These are phyloP conservation scores for Talaromyces trachyspermus DNA, from an alignment of 495 filamentous ascomycete genomes.

Conservation along the genomic window DNA sequence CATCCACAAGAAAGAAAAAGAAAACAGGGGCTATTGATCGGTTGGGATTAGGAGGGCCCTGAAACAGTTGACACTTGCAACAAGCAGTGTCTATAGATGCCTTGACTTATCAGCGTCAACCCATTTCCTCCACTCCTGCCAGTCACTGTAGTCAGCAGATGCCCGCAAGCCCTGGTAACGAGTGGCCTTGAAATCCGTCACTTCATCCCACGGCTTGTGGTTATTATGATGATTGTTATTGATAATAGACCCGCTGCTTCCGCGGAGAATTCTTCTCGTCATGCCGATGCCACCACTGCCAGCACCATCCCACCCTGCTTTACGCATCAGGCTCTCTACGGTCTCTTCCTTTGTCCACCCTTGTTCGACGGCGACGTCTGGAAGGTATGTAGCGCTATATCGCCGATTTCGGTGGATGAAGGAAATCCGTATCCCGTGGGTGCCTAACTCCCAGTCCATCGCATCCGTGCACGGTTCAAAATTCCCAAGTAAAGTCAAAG, in stretches of 20 bases:
- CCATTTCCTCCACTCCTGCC: slow-evolving; percentile 73
- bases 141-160: slow-evolving; percentile 61
- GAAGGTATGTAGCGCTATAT: slow-evolving; percentile 74
- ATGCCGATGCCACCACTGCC: slow-evolving; percentile 39
- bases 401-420: slow-evolving; percentile 59
- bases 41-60: too few relatives aligned
- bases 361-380: slow-evolving; percentile 86
- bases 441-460: slow-evolving; percentile 81
- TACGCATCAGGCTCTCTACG: slow-evolving; percentile 80
- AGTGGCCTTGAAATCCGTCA: slow-evolving; percentile 62
- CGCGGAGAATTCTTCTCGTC: slow-evolving; percentile 39
- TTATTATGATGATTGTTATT: slow-evolving; percentile 7
- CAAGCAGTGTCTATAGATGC: too few relatives aligned
- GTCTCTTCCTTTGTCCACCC: slow-evolving; percentile 95
- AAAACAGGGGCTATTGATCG: too few relatives aligned
- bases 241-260: slow-evolving; percentile 8
- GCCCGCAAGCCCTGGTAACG: slow-evolving; percentile 76
- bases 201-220: slow-evolving; percentile 56
- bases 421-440: slow-evolving; percentile 73
- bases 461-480: slow-evolving; percentile 65
- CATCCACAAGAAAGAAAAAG: too few relatives aligned
- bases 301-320: slow-evolving; percentile 69
- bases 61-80: too few relatives aligned
- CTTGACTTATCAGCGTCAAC: slow-evolving; percentile 27
- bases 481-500: slow-evolving; percentile 67